Conservation (phyloP, 148 eudicot species). For the Heliamphora exappendiculata region DNA sequence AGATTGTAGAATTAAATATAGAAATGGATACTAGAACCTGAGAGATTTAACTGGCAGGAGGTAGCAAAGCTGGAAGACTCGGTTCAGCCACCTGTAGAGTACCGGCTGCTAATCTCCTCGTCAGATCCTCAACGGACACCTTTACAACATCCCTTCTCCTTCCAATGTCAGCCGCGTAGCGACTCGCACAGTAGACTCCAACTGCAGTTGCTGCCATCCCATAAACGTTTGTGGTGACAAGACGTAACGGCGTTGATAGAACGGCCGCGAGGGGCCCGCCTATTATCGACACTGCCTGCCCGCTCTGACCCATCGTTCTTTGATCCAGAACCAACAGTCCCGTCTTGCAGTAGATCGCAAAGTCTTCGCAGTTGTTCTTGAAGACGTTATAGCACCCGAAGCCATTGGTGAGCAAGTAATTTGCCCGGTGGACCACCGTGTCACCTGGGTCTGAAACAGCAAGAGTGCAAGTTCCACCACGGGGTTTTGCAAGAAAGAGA, state of each 20-base stretch:
- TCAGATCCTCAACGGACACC: neutral
- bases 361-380: constrained; percentile 8
- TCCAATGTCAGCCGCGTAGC: constrained; percentile 2
- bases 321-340: constrained; percentile 5
- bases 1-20: neutral
- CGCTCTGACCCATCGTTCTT: neutral
- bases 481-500: constrained; percentile 7
- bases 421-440: constrained; percentile 5
- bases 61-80: neutral
- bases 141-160: neutral
- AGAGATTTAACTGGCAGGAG: neutral
- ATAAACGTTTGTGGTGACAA: neutral
- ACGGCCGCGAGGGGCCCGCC: constrained; percentile 1
- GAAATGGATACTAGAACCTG: neutral
- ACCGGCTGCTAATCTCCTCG: neutral
- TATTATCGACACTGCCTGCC: constrained; percentile 6
- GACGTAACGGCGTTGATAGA: neutral
- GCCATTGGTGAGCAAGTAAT: neutral
- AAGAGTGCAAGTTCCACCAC: constrained; percentile 6
- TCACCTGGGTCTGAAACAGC: neutral
- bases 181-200: constrained; percentile 1
- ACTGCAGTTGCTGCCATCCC: neutral
- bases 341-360: constrained; percentile 11
- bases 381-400: constrained; percentile 6
- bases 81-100: constrained; percentile 8